Evolutionary conservation across 257 asterid genomes (phyloP).

Genomic region (Solanum chiquidenum): DNA sequence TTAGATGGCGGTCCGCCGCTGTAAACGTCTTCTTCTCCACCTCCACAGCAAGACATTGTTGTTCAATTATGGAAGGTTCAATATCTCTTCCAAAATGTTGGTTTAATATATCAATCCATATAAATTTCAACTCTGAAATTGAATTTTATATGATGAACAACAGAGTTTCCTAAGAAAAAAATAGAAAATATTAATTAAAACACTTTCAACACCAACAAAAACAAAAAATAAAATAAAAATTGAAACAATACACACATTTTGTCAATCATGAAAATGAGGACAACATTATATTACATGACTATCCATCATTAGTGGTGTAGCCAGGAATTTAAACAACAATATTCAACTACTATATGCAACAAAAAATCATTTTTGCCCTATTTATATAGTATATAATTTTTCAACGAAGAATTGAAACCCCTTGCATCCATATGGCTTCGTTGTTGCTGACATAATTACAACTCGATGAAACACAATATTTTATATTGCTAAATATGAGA

Average conservation of each 20-base stretch:
- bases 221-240: too few relatives aligned
- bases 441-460: not conserved
- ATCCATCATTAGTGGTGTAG: not conserved
- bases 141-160: not conserved
- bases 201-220: not conserved
- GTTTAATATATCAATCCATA: not conserved
- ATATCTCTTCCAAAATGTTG: not conserved
- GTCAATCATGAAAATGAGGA: not conserved
- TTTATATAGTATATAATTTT: not conserved
- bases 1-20: constrained; percentile 45
- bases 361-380: too few relatives aligned
- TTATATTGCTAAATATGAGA: not conserved
- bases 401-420: not conserved
- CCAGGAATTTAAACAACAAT: not conserved
- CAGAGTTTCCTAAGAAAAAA: not conserved
- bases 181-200: not conserved
- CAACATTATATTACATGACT: not conserved
- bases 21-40: constrained; percentile 57
- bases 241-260: not conserved
- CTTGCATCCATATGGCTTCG: not conserved
- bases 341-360: not conserved
- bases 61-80: not conserved
- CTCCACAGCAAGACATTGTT: constrained; percentile 77
- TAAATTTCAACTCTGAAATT: not conserved
- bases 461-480: not conserved